Base-by-base conservation (phyloP, 805 yeast genomes). In the Crinitomyces ghanaensis region DNA sequence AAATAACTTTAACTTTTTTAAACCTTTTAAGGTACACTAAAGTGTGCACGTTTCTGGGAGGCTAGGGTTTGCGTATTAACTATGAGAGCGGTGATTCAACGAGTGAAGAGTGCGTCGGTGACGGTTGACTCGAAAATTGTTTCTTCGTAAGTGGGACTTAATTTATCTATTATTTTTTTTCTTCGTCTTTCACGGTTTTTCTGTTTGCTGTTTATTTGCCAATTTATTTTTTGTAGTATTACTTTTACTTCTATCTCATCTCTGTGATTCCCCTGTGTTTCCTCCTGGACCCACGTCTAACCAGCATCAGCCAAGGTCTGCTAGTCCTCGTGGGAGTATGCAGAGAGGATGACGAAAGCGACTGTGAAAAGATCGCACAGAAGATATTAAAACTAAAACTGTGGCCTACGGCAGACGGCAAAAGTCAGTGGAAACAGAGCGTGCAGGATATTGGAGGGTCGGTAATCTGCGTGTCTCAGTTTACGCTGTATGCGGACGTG, bases 81-180 rank as follows among this genome's bases (percentile, higher is more conserved):
- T 8, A 88, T 88, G 98, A 77, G 75, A 53, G 83, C 86, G 3
- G 95, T 91, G 1, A 71, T 91, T 21, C 98, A 91, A 52, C 74
- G 81, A 49, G 97, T 88, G 5, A 81, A 79, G 40, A 66, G 70
- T 30, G 97, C 96, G 0, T 78, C 94, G 0, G 98, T 91, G 0
- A 72, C 83, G 0, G 98, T 91, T 1, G 83, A 85, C 33, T 61
- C 65, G 6, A 51, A 66, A 32, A 63, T 80, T 0, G 70, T 86
- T 1, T 84, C 96, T 1, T 62, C 71, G 74, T 70, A 54, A 25
- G 54, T 43, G 2, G n/a, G n/a, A n/a, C n/a, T n/a, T n/a, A n/a
- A n/a, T n/a, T n/a, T n/a, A n/a, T n/a, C n/a, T 28, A 14, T 9
- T 21, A 11, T 13, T 15, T 25, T 20, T 53, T 58, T 19, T 12